phyloP scores from a whole-genome alignment of 2,329 filamentous ascomycete species.

The Monilinia laxa region DNA sequence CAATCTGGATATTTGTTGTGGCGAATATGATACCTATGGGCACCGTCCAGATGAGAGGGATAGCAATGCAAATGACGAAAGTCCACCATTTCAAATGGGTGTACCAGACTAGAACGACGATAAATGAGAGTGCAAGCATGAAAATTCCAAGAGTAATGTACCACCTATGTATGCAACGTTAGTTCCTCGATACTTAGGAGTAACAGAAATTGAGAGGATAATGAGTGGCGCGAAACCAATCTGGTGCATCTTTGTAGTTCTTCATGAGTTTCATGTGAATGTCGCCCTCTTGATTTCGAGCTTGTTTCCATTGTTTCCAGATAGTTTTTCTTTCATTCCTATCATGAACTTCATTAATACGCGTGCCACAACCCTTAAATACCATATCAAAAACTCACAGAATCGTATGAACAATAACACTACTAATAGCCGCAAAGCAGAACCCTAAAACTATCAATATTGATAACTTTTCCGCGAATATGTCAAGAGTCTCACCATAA shows the following conservation, averaged over 20 bases:
- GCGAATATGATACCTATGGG: slow-evolving; percentile 47
- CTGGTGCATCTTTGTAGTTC: slow-evolving; percentile 46
- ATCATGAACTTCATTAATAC: slow-evolving; percentile 50
- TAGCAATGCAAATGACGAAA: slow-evolving; percentile 38
- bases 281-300: slow-evolving; percentile 45
- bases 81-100: slow-evolving; percentile 42
- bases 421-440: slow-evolving; percentile 61
- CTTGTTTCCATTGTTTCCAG: slow-evolving; percentile 50
- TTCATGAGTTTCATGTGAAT: slow-evolving; percentile 53
- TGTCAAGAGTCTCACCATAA: slow-evolving; percentile 46
- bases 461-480: not conserved
- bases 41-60: slow-evolving; percentile 37
- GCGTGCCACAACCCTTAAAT: not conserved
- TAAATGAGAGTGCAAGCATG: slow-evolving; percentile 48
- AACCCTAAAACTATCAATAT: not conserved
- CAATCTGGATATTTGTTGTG: slow-evolving; percentile 51
- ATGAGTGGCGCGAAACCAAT: not conserved
- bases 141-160: slow-evolving; percentile 43
- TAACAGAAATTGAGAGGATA: not conserved
- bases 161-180: slow-evolving; percentile 6
- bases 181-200: not conserved
- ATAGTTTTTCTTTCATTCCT: too few relatives aligned
- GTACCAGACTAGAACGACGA: slow-evolving; percentile 28
- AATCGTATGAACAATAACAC: slow-evolving; percentile 59
- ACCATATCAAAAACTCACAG: slow-evolving; percentile 43